These are phyloP conservation scores for Oidium heveae DNA, from an alignment of 2,329 filamentous ascomycete species.

Conservation along the genomic window DNA sequence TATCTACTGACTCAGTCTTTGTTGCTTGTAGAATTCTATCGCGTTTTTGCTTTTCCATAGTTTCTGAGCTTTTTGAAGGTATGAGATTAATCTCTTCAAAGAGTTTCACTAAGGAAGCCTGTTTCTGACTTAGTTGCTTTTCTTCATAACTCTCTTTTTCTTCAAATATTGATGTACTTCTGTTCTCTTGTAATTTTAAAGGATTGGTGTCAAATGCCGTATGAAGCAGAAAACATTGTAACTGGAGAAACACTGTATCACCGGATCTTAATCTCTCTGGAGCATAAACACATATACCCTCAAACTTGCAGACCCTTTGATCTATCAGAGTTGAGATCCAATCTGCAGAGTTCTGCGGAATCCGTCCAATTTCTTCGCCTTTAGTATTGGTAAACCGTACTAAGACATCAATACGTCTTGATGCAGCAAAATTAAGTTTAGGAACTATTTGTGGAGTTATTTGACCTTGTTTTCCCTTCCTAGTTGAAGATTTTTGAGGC, in stretches of 20 bases:
- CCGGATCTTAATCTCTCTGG: constrained; percentile 69
- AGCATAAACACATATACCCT: constrained; percentile 70
- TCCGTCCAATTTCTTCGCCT: constrained; percentile 62
- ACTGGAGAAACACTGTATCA: constrained; percentile 80
- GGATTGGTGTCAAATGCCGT: constrained; percentile 43
- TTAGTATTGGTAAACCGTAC: constrained; percentile 66
- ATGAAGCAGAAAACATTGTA: constrained; percentile 50
- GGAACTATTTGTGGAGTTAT: constrained; percentile 6
- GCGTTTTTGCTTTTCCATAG: constrained; percentile 54
- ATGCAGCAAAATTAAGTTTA: constrained; percentile 18
- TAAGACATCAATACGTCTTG: constrained; percentile 54
- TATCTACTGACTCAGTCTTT: constrained; percentile 45
- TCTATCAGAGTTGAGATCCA: constrained; percentile 90
- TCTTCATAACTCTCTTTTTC: constrained; percentile 70
- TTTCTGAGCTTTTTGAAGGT: constrained; percentile 48
- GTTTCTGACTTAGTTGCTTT: constrained; percentile 55
- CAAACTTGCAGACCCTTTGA: constrained; percentile 67
- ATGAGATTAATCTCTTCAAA: constrained; percentile 73
- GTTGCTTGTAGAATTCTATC: constrained; percentile 68
- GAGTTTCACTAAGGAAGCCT: constrained; percentile 67
- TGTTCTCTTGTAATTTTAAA: constrained; percentile 41
- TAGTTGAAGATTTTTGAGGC: constrained; percentile 21
- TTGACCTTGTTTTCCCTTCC: constrained; percentile 20
- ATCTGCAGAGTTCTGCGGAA: constrained; percentile 64
- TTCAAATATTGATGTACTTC: constrained; percentile 51